Evolutionary conservation across 2,329 filamentous ascomycete genomes (phyloP).

Genomic region (Cadophora sp.): DNA sequence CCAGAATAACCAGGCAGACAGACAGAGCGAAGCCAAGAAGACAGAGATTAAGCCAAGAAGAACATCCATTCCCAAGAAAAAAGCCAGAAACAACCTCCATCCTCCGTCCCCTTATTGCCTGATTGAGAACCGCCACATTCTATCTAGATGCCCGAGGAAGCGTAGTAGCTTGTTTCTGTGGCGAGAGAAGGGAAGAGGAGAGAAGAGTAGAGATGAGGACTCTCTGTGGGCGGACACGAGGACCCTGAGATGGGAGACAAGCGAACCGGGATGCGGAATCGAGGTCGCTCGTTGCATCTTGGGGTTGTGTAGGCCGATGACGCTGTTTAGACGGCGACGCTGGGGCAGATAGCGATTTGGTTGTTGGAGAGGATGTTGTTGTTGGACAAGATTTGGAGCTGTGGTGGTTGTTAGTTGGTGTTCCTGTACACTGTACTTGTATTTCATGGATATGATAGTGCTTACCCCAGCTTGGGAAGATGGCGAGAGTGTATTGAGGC

Average conservation of each 20-base stretch:
- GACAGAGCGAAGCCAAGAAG: not conserved
- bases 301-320: too few relatives aligned
- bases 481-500: not conserved
- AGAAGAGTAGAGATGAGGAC: not conserved
- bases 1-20: too few relatives aligned
- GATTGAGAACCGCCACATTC: too few relatives aligned
- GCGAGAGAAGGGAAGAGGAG: not conserved
- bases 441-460: not conserved
- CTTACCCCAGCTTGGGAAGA: not conserved
- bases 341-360: constrained; percentile 24
- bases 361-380: constrained; percentile 23
- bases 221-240: not conserved
- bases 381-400: constrained; percentile 20
- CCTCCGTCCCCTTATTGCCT: too few relatives aligned
- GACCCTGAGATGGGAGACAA: not conserved
- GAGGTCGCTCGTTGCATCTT: not conserved
- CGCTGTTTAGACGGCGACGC: constrained; percentile 13
- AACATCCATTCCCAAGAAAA: too few relatives aligned
- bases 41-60: too few relatives aligned
- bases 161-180: not conserved
- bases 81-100: too few relatives aligned
- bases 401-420: not conserved
- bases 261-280: constrained; percentile 5
- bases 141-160: too few relatives aligned
- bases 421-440: not conserved